Evolutionary conservation across 1,284 basidiomycete species (phyloP).

Genomic region (Butyriboletus appendiculatus): DNA sequence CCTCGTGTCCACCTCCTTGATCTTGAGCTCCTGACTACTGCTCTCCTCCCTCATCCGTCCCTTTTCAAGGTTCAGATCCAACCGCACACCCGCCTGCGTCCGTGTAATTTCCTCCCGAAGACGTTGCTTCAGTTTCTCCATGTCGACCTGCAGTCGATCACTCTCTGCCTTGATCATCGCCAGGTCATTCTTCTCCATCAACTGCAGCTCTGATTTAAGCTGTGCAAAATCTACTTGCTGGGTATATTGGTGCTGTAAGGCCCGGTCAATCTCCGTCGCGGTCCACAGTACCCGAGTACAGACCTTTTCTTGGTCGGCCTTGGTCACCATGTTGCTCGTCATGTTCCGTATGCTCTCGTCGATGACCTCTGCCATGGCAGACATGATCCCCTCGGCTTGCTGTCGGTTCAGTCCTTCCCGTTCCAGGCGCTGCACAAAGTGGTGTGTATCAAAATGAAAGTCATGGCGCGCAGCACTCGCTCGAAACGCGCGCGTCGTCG

Average conservation of each 20-base stretch:
- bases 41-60: slow-evolving; percentile 94
- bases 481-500: slow-evolving; percentile 23
- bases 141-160: slow-evolving; percentile 87
- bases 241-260: slow-evolving; percentile 81
- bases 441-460: slow-evolving; percentile 94
- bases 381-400: slow-evolving; percentile 95
- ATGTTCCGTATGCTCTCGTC: slow-evolving; percentile 94
- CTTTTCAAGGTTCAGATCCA: slow-evolving; percentile 98
- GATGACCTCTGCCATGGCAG: slow-evolving; percentile 91
- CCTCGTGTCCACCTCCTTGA: slow-evolving; percentile 97
- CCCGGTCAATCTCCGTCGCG: slow-evolving; percentile 11
- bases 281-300: slow-evolving; percentile 15
- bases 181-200: slow-evolving; percentile 97
- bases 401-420: slow-evolving; percentile 83
- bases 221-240: slow-evolving; percentile 98
- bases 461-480: slow-evolving; percentile 29
- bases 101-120: slow-evolving; percentile 90
- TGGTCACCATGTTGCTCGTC: slow-evolving; percentile 92
- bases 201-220: slow-evolving; percentile 93
- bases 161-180: slow-evolving; percentile 96
- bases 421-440: slow-evolving; percentile 88
- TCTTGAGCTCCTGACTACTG: slow-evolving; percentile 92
- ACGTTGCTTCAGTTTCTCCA: slow-evolving; percentile 95
- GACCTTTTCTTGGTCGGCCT: slow-evolving; percentile 94
- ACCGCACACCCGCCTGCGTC: slow-evolving; percentile 91